phyloP scores from a whole-genome alignment of 2,329 filamentous ascomycete genomes.

The Talaromyces sp. region DNA sequence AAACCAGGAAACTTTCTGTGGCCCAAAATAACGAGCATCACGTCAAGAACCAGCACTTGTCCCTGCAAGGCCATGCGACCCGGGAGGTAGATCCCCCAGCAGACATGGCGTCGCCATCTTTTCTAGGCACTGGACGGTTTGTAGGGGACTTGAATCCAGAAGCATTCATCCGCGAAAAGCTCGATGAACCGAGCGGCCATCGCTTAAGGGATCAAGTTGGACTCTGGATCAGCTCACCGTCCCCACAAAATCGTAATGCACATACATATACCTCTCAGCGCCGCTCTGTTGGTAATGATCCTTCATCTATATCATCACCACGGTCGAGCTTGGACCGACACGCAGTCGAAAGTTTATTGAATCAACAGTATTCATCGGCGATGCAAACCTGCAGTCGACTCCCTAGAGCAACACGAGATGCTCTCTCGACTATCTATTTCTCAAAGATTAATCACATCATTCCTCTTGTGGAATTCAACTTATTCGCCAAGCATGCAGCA shows the following conservation, averaged over 20 bases:
- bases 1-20: not conserved
- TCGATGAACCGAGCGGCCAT: constrained; percentile 27
- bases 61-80: not conserved
- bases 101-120: constrained; percentile 10
- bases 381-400: constrained; percentile 33
- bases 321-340: constrained; percentile 6
- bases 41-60: not conserved
- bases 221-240: constrained; percentile 35
- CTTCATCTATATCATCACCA: constrained; percentile 1
- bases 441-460: constrained; percentile 42
- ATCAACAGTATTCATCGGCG: constrained; percentile 28
- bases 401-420: constrained; percentile 35
- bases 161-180: constrained; percentile 35
- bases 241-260: constrained; percentile 11
- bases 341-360: constrained; percentile 22
- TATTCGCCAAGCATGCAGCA: constrained; percentile 27
- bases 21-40: not conserved
- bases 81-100: constrained; percentile 6
- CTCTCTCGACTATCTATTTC: constrained; percentile 40
- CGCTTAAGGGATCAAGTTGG: constrained; percentile 35
- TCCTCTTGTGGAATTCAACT: constrained; percentile 38
- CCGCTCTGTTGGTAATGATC: constrained; percentile 1
- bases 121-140: constrained; percentile 20
- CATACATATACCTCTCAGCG: not conserved
- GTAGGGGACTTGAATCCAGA: no score